Base-by-base conservation (phyloP, 176 grass and related monocot species). In the Chrysopogon serrulatus region DNA sequence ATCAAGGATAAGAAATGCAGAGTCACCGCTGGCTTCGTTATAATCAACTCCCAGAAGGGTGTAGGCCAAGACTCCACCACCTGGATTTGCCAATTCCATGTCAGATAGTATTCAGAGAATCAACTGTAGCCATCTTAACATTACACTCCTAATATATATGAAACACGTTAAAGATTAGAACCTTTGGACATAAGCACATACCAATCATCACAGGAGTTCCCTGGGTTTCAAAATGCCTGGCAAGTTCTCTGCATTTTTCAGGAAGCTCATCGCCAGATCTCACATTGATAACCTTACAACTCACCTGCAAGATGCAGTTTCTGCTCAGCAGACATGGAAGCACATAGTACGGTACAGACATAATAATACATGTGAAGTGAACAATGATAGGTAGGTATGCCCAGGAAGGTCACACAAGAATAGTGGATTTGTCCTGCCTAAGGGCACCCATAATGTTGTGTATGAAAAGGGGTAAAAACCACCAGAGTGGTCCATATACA, bases 191-290 rank as follows among this genome's bases (percentile, higher is more conserved):
- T 71, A 72, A 79, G 23, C 36, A 77, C 74, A n/a, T 92, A 98
- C 96, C 96, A 54, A 98, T 98, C 96, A 98, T 95, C 26, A 98
- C 86, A 75, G 93, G 96, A 68, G 96, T 98, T 87, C 96, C 96
- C 81, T 98, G 96, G 44, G 93, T 95, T 87, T 95, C 83, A 79
- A 98, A 98, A 90, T 98, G 96, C 65, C 79, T 88, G 13, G 96
- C 85, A 66, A 98, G 85, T 88, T 98, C 96, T 88, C 93, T 92
- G 74, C 93, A 98, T 90, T 93, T 98, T 89, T 95, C 96, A 73
- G 96, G 96, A 92, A 98, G 92, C 73, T 98, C 96, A 63, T 98
- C 93, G 35, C 96, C 96, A 42, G 96, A 98, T 81, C 93, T 98
- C 73, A 98, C 92, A 82, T 92, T 98, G 43, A 93, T 95, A 79